Conservation (phyloP, 2,329 filamentous ascomycete genomes). For the Polychaeton citri region DNA sequence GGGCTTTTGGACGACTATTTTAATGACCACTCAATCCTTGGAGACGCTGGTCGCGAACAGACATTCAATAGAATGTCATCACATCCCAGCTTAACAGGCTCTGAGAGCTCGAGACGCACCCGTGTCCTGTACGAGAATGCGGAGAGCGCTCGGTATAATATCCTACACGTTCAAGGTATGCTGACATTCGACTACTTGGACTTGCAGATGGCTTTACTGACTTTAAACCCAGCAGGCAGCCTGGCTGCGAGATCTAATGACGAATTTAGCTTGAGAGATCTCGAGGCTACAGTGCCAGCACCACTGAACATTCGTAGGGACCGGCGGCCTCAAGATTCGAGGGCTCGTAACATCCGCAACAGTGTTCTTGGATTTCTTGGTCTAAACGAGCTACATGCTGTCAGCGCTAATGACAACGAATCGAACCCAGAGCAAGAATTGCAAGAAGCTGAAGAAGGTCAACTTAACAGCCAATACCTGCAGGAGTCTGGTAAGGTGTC, state of each 20-base stretch:
- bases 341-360: background rate
- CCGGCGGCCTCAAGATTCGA: background rate
- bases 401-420: too few relatives aligned
- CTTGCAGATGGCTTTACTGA: background rate
- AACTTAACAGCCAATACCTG: too few relatives aligned
- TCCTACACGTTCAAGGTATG: slow-evolving; percentile 7
- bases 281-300: background rate
- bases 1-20: slow-evolving; percentile 21
- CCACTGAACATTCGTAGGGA: background rate
- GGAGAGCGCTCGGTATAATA: slow-evolving; percentile 15
- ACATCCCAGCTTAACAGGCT: slow-evolving; percentile 4
- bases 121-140: slow-evolving; percentile 15
- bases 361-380: background rate
- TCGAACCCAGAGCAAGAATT: too few relatives aligned
- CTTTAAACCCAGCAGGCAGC: background rate
- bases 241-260: background rate
- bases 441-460: too few relatives aligned
- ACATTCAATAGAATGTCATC: slow-evolving; percentile 5
- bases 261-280: background rate
- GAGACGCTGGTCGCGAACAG: background rate
- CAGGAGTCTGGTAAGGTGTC: too few relatives aligned
- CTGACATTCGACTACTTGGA: background rate
- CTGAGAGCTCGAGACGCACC: slow-evolving; percentile 7
- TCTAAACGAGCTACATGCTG: background rate
- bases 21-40: slow-evolving; percentile 1